Conservation (phyloP, 768 basidiomycete species). For the Tephrocybe sp. region DNA sequence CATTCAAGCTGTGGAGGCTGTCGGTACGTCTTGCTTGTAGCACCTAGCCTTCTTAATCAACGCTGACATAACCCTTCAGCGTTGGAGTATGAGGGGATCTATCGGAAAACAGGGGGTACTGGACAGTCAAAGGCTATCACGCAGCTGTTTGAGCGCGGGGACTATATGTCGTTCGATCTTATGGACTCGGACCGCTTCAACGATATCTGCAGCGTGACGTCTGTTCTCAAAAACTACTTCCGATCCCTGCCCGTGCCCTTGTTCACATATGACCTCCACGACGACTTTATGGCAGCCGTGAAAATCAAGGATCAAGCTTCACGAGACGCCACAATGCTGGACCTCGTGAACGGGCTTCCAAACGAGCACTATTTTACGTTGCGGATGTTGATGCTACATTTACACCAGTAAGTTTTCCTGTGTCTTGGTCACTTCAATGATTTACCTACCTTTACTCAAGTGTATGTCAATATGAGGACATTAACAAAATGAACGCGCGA, state of each 20-base stretch:
- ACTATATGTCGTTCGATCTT: constrained; percentile 88
- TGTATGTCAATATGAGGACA: constrained; percentile 64
- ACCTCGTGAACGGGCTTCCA: constrained; percentile 77
- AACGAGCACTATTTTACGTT: constrained; percentile 87
- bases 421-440: constrained; percentile 3
- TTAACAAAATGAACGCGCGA: constrained; percentile 91
- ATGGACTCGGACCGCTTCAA: constrained; percentile 88
- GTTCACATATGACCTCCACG: constrained; percentile 88
- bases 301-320: constrained; percentile 60
- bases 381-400: constrained; percentile 79
- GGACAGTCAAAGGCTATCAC: constrained; percentile 92
- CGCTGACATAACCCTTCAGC: constrained; percentile 40
- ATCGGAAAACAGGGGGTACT: constrained; percentile 95
- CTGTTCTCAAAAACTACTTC: constrained; percentile 96
- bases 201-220: constrained; percentile 96
- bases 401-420: constrained; percentile 65
- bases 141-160: constrained; percentile 90
- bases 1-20: constrained; percentile 87
- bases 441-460: constrained; percentile 32
- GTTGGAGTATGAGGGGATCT: constrained; percentile 96
- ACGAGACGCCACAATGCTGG: constrained; percentile 62
- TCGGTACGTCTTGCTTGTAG: constrained; percentile 50
- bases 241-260: constrained; percentile 89
- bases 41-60: background rate
- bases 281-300: constrained; percentile 81